Conservation (phyloP, 1,139 yeast genomes). For the Taphrina confusa region DNA sequence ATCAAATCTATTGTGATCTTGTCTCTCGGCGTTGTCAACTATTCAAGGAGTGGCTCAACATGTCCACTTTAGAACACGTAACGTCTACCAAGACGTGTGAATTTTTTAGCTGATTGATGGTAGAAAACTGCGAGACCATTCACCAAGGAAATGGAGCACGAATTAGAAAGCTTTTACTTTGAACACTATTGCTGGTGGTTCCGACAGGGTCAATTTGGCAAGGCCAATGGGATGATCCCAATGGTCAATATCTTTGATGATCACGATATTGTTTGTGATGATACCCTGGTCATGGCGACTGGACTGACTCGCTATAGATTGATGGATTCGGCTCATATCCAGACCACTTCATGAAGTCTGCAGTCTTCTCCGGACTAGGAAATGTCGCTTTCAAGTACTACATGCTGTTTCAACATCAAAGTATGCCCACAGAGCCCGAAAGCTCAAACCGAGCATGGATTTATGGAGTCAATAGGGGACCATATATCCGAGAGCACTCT, state of each 20-base stretch:
- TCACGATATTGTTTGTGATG: slow-evolving; percentile 35
- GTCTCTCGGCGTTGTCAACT: slow-evolving; percentile 54
- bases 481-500: slow-evolving; percentile 63
- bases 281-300: neutral
- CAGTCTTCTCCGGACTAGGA: slow-evolving; percentile 71
- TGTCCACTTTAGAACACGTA: slow-evolving; percentile 40
- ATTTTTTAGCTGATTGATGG: neutral
- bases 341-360: slow-evolving; percentile 69
- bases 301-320: slow-evolving; percentile 76
- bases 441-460: slow-evolving; percentile 46
- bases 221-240: slow-evolving; percentile 80
- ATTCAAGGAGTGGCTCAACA: slow-evolving; percentile 64
- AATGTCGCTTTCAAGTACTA: slow-evolving; percentile 79
- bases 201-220: slow-evolving; percentile 75
- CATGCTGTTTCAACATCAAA: slow-evolving; percentile 85
- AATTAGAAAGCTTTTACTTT: slow-evolving; percentile 67
- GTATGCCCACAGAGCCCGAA: slow-evolving; percentile 37
- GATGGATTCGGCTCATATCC: slow-evolving; percentile 93
- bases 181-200: slow-evolving; percentile 81
- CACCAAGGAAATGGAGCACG: slow-evolving; percentile 54
- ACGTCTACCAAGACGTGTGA: neutral
- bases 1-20: slow-evolving; percentile 86
- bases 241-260: slow-evolving; percentile 76
- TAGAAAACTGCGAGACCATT: slow-evolving; percentile 34
- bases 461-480: slow-evolving; percentile 53